Base-by-base conservation (phyloP, 441 rosid genomes). In the Populus tomentosa region DNA sequence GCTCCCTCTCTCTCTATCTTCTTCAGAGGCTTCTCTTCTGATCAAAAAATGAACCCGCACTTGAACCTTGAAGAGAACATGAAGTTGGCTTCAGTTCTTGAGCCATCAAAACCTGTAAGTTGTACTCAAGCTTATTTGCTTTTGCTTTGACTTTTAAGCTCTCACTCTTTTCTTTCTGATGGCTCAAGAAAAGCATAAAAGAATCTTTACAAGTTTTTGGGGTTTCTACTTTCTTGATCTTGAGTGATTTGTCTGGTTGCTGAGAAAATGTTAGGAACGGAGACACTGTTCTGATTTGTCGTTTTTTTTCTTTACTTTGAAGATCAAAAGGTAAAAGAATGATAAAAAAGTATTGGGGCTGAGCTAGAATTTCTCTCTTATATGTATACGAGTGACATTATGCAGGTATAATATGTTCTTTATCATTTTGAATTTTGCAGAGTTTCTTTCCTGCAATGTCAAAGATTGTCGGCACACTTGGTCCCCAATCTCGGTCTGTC, bases 71-170 rank as follows among this genome's bases (percentile, higher is more conserved):
- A 93, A 79, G 98, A 94, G 87, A 97, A 97, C 10, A 94, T 94
- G 80, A 84, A 97, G 91, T 91, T 94, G 98, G 97, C 95, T 80
- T 91, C 98, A 53, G 93, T 94, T 79, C 93, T 94, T 70, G 97
- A 94, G 83, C 94, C 98, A 16, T 91, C 98, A 67, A 94, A 93
- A 82, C 73, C 94, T 7, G 98, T 94, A 72, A 89, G 91, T 85
- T 2, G 5, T 68, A 1, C 50, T 28, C 16, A 20, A 10, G 1
- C 40, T 21, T 36, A 23, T 30, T 8, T 30, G 3, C 40, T 20
- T 36, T 40, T 11, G 2, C 24, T 63, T 13, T 23, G 28, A 21
- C 53, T 59, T 8, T 36, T 72, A 4, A 36, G 61, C 21, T 53
- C n/a, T 18, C 21, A 18, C n/a, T 70, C 1, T 20, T 72, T 70